phyloP scores from a whole-genome alignment of 2,329 filamentous ascomycete species.

The Trichoderma afroharzianum region DNA sequence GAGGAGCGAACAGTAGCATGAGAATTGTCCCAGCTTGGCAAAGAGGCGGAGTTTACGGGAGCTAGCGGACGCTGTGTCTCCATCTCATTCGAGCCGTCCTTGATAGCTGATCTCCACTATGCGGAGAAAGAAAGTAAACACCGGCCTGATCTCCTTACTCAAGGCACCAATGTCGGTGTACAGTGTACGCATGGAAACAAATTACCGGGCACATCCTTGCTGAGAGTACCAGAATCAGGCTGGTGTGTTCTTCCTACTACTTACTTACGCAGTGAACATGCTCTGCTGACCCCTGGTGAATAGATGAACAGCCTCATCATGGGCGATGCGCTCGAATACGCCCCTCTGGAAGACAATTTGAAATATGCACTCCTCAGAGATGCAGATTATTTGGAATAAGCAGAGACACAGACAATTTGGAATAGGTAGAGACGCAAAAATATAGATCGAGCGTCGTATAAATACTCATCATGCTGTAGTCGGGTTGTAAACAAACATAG shows the following conservation, averaged over 20 bases:
- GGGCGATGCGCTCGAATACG: background rate
- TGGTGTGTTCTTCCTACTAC: background rate
- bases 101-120: background rate
- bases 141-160: background rate
- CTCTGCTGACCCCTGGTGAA: background rate
- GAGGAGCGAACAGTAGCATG: too few relatives aligned
- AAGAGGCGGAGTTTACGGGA: background rate
- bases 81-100: background rate
- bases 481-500: background rate
- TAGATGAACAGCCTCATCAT: background rate
- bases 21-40: background rate
- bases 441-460: background rate
- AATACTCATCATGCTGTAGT: background rate
- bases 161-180: background rate
- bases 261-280: background rate
- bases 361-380: background rate
- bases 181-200: background rate
- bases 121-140: background rate
- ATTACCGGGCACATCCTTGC: background rate
- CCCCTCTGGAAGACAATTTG: background rate
- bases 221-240: background rate
- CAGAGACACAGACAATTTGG: background rate
- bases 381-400: background rate
- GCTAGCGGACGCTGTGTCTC: background rate
- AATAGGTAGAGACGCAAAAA: background rate